Percentiles rank a stretch among this genome's conserved stretches.
These are phyloP conservation scores for Amyloporia xantha DNA, from an alignment of 768 basidiomycete genomes.

Conservation along the genomic window DNA sequence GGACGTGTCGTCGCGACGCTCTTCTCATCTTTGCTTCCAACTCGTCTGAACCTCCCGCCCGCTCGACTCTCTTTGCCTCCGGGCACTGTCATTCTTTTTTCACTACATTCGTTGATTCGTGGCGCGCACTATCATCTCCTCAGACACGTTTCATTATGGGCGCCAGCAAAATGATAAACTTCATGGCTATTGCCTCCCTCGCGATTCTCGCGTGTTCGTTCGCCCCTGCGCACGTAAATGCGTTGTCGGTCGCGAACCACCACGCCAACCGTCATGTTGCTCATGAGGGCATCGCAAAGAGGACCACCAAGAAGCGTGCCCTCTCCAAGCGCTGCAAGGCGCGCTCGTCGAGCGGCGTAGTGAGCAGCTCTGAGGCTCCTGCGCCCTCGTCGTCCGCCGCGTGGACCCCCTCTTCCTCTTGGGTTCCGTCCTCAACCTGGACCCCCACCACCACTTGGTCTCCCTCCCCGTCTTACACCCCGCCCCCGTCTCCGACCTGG, in stretches of 20 bases:
- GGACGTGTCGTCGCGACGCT: background rate
- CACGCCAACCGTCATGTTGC: constrained; percentile 38
- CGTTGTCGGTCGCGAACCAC: constrained; percentile 31
- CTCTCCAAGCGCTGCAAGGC: constrained; percentile 50
- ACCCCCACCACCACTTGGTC: constrained; percentile 15
- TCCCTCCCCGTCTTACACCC: constrained; percentile 8
- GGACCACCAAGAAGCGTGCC: constrained; percentile 42
- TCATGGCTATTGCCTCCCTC: constrained; percentile 53
- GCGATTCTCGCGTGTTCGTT: constrained; percentile 49
- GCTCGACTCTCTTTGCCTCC: constrained; percentile 7
- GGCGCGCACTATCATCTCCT: background rate
- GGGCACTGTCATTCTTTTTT: constrained; percentile 26
- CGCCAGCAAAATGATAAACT: constrained; percentile 43
- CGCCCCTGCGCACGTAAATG: constrained; percentile 40
- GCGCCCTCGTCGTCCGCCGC: background rate
- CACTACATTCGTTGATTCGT: constrained; percentile 16
- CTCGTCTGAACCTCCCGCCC: constrained; percentile 12
- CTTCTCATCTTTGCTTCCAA: constrained; percentile 12
- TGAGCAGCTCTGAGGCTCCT: background rate
- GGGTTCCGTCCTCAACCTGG: background rate
- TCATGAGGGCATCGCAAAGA: constrained; percentile 34
- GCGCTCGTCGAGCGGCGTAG: constrained; percentile 27
- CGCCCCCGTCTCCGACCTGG: constrained; percentile 4
- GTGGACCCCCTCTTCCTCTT: constrained; percentile 1
- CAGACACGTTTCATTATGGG: background rate